Evolutionary conservation across 2,329 filamentous ascomycete genomes (phyloP).

Genomic region (Pseudogymnoascus sp.): DNA sequence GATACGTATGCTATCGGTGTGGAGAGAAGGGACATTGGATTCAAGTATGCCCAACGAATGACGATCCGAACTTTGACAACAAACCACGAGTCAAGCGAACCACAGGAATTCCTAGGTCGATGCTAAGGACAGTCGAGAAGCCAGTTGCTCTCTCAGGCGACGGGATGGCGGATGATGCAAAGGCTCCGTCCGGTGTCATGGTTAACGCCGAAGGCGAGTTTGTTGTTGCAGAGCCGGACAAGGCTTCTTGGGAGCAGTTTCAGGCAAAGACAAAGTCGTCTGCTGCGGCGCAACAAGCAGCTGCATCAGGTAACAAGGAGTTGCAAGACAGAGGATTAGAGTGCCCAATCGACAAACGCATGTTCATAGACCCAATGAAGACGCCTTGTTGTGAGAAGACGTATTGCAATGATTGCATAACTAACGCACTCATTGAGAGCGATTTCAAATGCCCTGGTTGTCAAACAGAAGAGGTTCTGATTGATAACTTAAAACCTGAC

Average conservation of each 20-base stretch:
- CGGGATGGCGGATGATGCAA: slow-evolving; percentile 70
- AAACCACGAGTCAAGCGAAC: slow-evolving; percentile 90
- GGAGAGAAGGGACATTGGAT: slow-evolving; percentile 99
- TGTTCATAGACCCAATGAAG: slow-evolving; percentile 98
- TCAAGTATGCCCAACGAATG: slow-evolving; percentile 95
- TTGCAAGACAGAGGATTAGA: slow-evolving; percentile 81
- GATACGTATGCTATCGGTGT: slow-evolving; percentile 94
- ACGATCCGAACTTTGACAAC: slow-evolving; percentile 92
- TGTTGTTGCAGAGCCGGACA: slow-evolving; percentile 92
- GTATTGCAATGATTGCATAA: slow-evolving; percentile 99
- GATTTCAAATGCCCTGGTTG: slow-evolving; percentile 95
- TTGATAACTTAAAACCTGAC: slow-evolving; percentile 84
- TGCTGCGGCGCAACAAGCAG: slow-evolving; percentile 73
- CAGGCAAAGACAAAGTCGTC: slow-evolving; percentile 89
- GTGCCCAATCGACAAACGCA: slow-evolving; percentile 93
- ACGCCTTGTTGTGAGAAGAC: slow-evolving; percentile 97
- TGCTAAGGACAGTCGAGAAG: slow-evolving; percentile 93
- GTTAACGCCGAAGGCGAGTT: slow-evolving; percentile 96
- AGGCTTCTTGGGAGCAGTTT: slow-evolving; percentile 93
- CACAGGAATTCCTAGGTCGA: slow-evolving; percentile 91
- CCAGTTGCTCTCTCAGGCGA: slow-evolving; percentile 68
- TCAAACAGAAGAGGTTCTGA: slow-evolving; percentile 81
- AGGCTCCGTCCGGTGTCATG: slow-evolving; percentile 86
- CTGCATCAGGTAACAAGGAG: slow-evolving; percentile 74
- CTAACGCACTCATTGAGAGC: slow-evolving; percentile 95